Conservation (phyloP, 2,329 filamentous ascomycete species). For the Graphilbum fragrans region DNA sequence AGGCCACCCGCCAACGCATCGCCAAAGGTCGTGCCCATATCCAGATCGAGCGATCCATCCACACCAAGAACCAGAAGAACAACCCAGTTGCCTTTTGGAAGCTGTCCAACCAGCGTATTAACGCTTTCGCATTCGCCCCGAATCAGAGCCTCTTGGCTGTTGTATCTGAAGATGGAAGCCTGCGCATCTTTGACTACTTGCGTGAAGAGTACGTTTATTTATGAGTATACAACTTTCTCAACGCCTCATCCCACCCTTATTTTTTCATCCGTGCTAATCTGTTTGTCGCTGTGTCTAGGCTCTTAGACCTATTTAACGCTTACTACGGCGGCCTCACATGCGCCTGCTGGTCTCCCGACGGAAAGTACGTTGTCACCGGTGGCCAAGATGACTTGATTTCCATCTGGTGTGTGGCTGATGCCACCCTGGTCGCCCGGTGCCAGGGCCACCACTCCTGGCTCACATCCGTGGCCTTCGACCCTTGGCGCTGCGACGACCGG, state of each 20-base stretch:
- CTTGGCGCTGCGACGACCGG: slow-evolving; percentile 89
- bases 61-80: slow-evolving; percentile 83
- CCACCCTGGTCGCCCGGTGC: slow-evolving; percentile 76
- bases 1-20: slow-evolving; percentile 42
- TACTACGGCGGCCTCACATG: slow-evolving; percentile 92
- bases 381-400: slow-evolving; percentile 93
- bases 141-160: slow-evolving; percentile 79
- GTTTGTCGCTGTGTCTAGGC: slow-evolving; percentile 56
- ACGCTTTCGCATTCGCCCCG: slow-evolving; percentile 84
- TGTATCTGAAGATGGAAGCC: slow-evolving; percentile 80
- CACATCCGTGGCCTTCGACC: slow-evolving; percentile 84
- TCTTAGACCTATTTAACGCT: slow-evolving; percentile 77
- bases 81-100: slow-evolving; percentile 94
- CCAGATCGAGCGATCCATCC: slow-evolving; percentile 78
- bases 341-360: slow-evolving; percentile 95
- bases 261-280: slow-evolving; percentile 41
- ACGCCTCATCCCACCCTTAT: no score
- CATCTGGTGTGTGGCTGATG: slow-evolving; percentile 85
- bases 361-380: slow-evolving; percentile 88
- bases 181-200: slow-evolving; percentile 85
- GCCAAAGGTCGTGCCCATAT: slow-evolving; percentile 31
- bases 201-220: slow-evolving; percentile 69
- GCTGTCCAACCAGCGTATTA: slow-evolving; percentile 79
- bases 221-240: no score
- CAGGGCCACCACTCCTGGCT: slow-evolving; percentile 96